These are phyloP conservation scores for Spatholobus suberectus DNA, from an alignment of 306 rosid genomes.

Conservation along the genomic window DNA sequence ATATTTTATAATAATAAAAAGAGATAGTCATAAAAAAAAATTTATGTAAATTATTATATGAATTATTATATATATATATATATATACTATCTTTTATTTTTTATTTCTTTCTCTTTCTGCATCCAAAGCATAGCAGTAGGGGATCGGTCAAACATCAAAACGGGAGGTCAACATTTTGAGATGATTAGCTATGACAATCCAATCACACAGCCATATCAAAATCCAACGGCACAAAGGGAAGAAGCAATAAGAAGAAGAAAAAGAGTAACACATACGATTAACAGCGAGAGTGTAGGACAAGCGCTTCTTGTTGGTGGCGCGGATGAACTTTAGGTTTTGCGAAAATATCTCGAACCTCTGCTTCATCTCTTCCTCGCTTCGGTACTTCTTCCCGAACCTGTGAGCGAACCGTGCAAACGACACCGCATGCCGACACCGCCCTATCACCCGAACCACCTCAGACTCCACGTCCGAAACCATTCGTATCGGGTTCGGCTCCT, in stretches of 20 bases:
- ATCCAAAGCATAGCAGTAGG: no score
- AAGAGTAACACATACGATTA: slow-evolving; percentile 57
- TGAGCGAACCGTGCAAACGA: slow-evolving; percentile 73
- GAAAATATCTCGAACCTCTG: slow-evolving; percentile 61
- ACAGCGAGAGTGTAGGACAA: slow-evolving; percentile 67
- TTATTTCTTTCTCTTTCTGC: no score
- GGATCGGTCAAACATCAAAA: background rate
- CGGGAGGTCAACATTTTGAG: background rate
- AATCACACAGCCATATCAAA: background rate
- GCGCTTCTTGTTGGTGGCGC: slow-evolving; percentile 61
- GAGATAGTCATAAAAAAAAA: no score
- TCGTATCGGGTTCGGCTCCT: slow-evolving; percentile 69
- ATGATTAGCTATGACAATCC: background rate
- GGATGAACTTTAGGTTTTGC: slow-evolving; percentile 58
- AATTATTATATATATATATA: no score
- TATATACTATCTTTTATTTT: no score
- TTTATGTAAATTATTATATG: no score
- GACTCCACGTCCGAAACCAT: slow-evolving; percentile 61
- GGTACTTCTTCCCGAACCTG: slow-evolving; percentile 68
- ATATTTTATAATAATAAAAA: no score
- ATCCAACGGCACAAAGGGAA: background rate
- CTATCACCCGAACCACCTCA: slow-evolving; percentile 59
- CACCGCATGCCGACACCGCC: slow-evolving; percentile 52
- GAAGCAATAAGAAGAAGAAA: background rate
- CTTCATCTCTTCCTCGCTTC: slow-evolving; percentile 68